Evolutionary conservation across 257 asterid species (phyloP).

Genomic region (Solanum chmielewskii): DNA sequence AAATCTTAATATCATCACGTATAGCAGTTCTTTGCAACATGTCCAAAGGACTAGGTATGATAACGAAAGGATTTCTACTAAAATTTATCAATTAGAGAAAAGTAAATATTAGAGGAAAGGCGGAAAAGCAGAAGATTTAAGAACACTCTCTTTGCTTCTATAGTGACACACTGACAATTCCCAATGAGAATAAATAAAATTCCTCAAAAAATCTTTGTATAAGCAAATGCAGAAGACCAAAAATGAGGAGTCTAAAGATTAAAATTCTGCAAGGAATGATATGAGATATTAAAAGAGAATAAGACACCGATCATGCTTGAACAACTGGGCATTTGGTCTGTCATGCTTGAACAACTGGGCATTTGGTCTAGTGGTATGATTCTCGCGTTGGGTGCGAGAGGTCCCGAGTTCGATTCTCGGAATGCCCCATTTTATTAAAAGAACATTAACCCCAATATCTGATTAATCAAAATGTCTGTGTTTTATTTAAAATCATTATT

Average conservation of each 20-base stretch:
- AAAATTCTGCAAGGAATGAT: background rate
- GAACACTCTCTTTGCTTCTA: background rate
- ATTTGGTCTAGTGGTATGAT: constrained; percentile 13
- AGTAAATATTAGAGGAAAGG: background rate
- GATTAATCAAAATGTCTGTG: too few relatives aligned
- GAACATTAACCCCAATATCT: too few relatives aligned
- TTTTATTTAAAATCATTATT: too few relatives aligned
- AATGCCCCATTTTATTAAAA: constrained; percentile 14
- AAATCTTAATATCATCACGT: background rate
- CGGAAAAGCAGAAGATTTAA: background rate
- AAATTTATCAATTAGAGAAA: background rate
- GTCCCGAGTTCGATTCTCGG: constrained; percentile 74
- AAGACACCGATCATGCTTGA: too few relatives aligned
- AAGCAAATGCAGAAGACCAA: background rate
- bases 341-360: too few relatives aligned
- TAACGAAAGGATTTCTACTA: too few relatives aligned
- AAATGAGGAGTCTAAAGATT: too few relatives aligned
- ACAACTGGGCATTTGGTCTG: too few relatives aligned
- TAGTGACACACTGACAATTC: background rate
- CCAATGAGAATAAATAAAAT: background rate
- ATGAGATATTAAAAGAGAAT: too few relatives aligned
- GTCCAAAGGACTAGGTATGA: background rate
- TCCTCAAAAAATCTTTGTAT: background rate
- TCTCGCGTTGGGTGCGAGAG: constrained; percentile 82
- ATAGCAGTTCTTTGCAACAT: background rate